These are phyloP conservation scores for Cercospora sp. DNA, from an alignment of 2,329 filamentous ascomycete genomes.

Conservation along the genomic window DNA sequence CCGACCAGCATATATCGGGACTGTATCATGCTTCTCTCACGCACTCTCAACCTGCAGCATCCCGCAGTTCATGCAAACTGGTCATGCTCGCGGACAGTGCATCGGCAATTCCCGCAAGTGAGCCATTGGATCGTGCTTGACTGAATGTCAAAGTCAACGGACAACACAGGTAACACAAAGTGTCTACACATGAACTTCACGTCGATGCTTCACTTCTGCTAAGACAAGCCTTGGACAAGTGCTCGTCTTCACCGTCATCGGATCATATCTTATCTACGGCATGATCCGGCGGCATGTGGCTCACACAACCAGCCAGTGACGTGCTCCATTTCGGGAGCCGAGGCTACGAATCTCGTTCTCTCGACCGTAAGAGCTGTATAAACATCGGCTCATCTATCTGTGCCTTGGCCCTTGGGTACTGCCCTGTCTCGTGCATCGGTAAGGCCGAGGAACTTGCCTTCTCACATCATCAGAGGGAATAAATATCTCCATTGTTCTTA, in stretches of 20 bases:
- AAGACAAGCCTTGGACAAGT: not conserved
- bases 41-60: not conserved
- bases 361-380: not conserved
- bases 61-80: not conserved
- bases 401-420: slow-evolving; percentile 6
- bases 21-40: not conserved
- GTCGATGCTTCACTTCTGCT: not conserved
- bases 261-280: slow-evolving; percentile 9
- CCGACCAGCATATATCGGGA: not conserved
- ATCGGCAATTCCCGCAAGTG: not conserved
- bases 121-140: not conserved
- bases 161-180: not conserved
- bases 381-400: slow-evolving; percentile 16
- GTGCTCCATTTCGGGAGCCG: slow-evolving; percentile 1
- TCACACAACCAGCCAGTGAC: not conserved
- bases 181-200: not conserved
- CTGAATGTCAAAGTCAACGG: not conserved
- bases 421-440: slow-evolving; percentile 8
- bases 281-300: not conserved
- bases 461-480: slow-evolving; percentile 13
- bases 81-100: not conserved
- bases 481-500: slow-evolving; percentile 8
- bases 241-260: not conserved
- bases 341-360: not conserved
- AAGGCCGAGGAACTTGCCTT: slow-evolving; percentile 16